A percentile compares a stretch with the other conserved stretches of the same genome.
phyloP scores from a whole-genome alignment of 164 flowering plant genomes.

The Aristolochia contorta region DNA sequence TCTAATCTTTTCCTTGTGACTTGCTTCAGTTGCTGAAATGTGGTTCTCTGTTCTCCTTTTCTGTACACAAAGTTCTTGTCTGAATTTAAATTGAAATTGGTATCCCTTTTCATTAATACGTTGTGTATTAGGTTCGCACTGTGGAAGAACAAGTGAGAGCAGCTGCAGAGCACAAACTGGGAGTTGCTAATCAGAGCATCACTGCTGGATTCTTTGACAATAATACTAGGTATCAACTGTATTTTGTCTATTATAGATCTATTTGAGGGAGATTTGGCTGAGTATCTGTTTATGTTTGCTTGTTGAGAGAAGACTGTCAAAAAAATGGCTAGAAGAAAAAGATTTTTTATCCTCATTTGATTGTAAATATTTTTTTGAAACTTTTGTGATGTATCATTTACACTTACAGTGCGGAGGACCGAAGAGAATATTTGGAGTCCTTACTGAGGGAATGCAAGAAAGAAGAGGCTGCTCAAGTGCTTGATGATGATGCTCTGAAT shows the following conservation, averaged over 20 bases:
- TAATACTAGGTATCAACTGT: conserved; percentile 60
- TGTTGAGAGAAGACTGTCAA: no score
- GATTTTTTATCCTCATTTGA: no score
- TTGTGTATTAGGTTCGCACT: conserved; percentile 54
- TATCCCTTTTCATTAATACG: not conserved
- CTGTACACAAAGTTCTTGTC: no score
- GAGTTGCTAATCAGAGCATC: conserved; percentile 99
- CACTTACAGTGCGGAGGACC: conserved; percentile 88
- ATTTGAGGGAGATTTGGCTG: not conserved
- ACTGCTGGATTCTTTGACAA: conserved; percentile 99
- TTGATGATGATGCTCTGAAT: conserved; percentile 86
- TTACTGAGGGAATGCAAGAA: conserved; percentile 92
- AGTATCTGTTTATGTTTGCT: not conserved
- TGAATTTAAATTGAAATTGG: no score
- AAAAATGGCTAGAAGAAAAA: no score
- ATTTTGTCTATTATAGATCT: not conserved
- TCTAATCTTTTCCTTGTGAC: no score
- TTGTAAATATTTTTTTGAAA: no score
- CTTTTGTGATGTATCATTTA: not conserved
- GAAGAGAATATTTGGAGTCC: conserved; percentile 92
- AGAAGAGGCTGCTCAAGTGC: conserved; percentile 89
- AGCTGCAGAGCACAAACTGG: conserved; percentile 97
- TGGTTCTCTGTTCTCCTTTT: no score
- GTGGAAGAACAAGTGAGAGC: conserved; percentile 99
- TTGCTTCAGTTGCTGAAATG: no score